Conservation (phyloP, 495 filamentous ascomycete genomes). For the Talaromyces stipitatus region DNA sequence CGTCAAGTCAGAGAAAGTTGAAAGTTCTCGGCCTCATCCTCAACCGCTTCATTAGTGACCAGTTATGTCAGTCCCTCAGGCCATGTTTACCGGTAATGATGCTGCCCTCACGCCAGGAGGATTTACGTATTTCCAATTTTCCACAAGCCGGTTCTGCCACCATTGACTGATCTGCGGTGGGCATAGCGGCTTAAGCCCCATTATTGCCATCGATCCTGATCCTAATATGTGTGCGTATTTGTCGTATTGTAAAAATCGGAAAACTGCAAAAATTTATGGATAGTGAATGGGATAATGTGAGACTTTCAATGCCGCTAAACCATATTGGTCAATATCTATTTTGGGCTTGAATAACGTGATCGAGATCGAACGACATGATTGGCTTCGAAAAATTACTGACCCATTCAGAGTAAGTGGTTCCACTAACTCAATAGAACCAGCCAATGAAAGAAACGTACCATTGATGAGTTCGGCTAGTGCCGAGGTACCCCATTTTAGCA, state of each 20-base stretch:
- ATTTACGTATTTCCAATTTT: constrained; percentile 12
- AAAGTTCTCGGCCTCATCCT: background rate
- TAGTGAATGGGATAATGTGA: background rate
- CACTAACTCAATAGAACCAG: background rate
- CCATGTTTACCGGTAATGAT: no score
- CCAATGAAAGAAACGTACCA: background rate
- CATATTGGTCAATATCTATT: background rate
- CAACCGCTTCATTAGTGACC: background rate
- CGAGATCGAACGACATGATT: background rate
- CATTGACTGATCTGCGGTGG: background rate
- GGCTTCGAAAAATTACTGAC: background rate
- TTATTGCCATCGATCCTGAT: no score
- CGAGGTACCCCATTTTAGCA: background rate
- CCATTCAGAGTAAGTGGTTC: background rate
- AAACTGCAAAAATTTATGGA: no score
- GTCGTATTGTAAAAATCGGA: no score
- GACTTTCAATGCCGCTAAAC: background rate
- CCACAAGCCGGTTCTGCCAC: constrained; percentile 30
- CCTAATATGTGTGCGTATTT: no score
- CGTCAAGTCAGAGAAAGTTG: no score
- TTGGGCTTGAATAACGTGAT: background rate
- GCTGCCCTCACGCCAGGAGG: no score
- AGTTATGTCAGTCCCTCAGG: no score
- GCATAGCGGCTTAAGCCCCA: background rate
- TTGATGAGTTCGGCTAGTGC: background rate